These are phyloP conservation scores for Epichloe uncinata DNA, from an alignment of 2,329 filamentous ascomycete species.

Conservation along the genomic window DNA sequence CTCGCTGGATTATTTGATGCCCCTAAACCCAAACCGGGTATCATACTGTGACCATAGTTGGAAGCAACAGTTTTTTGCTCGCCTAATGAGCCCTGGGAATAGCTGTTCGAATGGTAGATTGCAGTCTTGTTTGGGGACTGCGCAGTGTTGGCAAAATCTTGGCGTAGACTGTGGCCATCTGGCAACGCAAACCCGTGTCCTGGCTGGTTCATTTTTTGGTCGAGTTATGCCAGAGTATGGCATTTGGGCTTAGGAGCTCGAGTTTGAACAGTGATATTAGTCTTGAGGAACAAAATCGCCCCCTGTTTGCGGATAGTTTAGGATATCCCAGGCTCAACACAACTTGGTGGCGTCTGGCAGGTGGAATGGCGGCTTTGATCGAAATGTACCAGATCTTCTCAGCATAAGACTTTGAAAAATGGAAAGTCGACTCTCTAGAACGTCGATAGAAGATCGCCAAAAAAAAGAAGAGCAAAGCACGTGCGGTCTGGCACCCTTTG, in stretches of 20 bases:
- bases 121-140: constrained; percentile 7
- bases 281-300: too few relatives aligned
- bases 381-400: background rate
- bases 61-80: constrained; percentile 14
- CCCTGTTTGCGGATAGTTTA: too few relatives aligned
- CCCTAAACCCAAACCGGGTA: constrained; percentile 22
- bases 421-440: background rate
- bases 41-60: constrained; percentile 11
- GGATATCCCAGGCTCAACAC: background rate
- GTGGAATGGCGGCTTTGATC: background rate
- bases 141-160: constrained; percentile 10
- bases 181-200: constrained; percentile 14
- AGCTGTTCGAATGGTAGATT: constrained; percentile 3
- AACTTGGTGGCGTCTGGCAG: background rate
- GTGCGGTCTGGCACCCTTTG: background rate
- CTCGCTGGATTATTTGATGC: constrained; percentile 9
- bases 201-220: constrained; percentile 17
- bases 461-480: background rate
- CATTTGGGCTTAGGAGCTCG: background rate
- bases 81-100: background rate
- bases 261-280: background rate
- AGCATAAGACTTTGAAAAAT: background rate
- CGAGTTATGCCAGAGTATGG: background rate
- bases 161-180: constrained; percentile 12
- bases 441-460: background rate